Conservation (phyloP, 768 basidiomycete species). For the Serpula lacrymans region DNA sequence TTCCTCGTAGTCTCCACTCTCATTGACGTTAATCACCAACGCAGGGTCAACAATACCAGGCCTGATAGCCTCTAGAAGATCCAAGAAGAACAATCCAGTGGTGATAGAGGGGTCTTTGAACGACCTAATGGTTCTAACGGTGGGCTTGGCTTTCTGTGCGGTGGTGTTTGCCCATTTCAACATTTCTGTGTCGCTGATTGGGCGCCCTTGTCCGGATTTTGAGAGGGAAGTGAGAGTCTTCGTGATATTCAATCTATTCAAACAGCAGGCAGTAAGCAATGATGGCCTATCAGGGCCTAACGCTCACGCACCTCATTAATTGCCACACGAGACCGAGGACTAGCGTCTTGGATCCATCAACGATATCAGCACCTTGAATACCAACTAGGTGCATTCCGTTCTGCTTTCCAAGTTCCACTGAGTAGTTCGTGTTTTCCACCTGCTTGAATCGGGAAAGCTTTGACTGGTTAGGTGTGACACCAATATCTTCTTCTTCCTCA, state of each 20-base stretch:
- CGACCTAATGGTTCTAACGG: constrained; percentile 68
- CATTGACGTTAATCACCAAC: constrained; percentile 63
- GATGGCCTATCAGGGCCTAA: background rate
- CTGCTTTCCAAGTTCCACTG: constrained; percentile 86
- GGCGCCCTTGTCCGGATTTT: constrained; percentile 65
- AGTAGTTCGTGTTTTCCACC: constrained; percentile 98
- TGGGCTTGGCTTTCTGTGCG: constrained; percentile 66
- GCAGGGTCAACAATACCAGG: constrained; percentile 94
- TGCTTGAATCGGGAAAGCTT: constrained; percentile 93
- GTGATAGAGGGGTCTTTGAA: constrained; percentile 93
- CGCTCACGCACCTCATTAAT: constrained; percentile 76
- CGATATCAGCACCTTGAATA: constrained; percentile 96
- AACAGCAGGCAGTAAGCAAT: background rate
- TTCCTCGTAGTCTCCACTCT: constrained; percentile 75
- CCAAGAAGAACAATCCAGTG: constrained; percentile 89
- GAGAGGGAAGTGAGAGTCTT: constrained; percentile 82
- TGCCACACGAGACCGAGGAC: constrained; percentile 98
- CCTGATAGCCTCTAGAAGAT: constrained; percentile 84
- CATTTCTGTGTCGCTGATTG: constrained; percentile 90
- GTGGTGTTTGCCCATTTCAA: constrained; percentile 94
- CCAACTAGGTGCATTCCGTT: constrained; percentile 95
- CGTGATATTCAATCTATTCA: constrained; percentile 73
- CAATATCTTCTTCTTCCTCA: constrained; percentile 72
- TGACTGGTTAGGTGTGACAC: constrained; percentile 79
- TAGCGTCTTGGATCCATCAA: constrained; percentile 88